Evolutionary conservation across 2,329 filamentous ascomycete species (phyloP).

Genomic region (Raffaelea arxii): DNA sequence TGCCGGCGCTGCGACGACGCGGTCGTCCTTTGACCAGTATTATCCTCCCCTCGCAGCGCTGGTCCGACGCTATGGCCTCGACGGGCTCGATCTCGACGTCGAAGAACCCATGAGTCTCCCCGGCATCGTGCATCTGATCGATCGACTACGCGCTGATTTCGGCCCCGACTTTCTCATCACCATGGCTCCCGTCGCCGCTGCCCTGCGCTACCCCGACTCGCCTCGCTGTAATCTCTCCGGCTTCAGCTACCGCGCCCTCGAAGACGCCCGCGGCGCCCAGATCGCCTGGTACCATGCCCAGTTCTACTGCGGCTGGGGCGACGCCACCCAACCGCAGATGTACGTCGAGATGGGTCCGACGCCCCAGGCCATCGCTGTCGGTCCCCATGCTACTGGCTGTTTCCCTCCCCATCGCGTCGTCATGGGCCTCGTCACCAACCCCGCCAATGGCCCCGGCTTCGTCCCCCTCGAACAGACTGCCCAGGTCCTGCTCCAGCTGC

Average conservation of each 20-base stretch:
- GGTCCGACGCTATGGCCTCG: slow-evolving; percentile 45
- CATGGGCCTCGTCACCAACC: slow-evolving; percentile 65
- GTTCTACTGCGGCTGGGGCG: slow-evolving; percentile 79
- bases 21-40: slow-evolving; percentile 51
- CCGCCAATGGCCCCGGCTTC: slow-evolving; percentile 57
- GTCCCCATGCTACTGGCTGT: slow-evolving; percentile 43
- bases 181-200: slow-evolving; percentile 67
- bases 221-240: slow-evolving; percentile 59
- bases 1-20: slow-evolving; percentile 23
- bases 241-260: slow-evolving; percentile 64
- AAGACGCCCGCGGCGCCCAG: slow-evolving; percentile 49
- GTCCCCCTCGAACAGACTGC: slow-evolving; percentile 50
- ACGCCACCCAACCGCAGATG: slow-evolving; percentile 41
- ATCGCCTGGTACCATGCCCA: slow-evolving; percentile 77
- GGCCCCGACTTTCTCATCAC: slow-evolving; percentile 62
- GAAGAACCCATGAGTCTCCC: slow-evolving; percentile 62
- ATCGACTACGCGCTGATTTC: slow-evolving; percentile 56
- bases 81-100: slow-evolving; percentile 64
- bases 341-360: slow-evolving; percentile 46
- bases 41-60: slow-evolving; percentile 56
- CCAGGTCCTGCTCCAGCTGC: slow-evolving; percentile 39
- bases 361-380: slow-evolving; percentile 57
- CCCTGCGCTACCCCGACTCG: slow-evolving; percentile 47
- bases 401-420: slow-evolving; percentile 63
- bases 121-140: slow-evolving; percentile 53